Evolutionary conservation across 306 rosid species (phyloP).

Genomic region (Prunus salicina): DNA sequence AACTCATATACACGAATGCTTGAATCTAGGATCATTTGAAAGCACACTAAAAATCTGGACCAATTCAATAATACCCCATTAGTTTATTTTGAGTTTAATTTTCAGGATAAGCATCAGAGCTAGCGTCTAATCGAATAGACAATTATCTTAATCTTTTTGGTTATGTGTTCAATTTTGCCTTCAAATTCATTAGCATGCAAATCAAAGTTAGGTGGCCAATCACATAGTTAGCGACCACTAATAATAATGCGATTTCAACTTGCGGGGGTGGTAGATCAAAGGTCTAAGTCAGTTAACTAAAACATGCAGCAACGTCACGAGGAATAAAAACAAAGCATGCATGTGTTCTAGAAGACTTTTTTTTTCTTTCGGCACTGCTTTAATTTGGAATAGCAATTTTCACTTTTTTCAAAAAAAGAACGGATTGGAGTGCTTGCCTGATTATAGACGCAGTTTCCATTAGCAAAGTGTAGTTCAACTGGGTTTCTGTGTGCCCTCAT

Average conservation of each 20-base stretch:
- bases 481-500: background rate
- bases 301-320: conserved; percentile 1
- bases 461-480: background rate
- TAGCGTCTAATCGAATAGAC: conserved; percentile 7
- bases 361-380: background rate
- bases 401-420: background rate
- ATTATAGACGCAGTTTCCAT: background rate
- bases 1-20: no score
- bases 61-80: no score
- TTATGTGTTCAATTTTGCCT: conserved; percentile 8
- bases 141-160: background rate
- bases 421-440: background rate
- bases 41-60: no score
- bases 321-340: background rate
- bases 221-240: conserved; percentile 48
- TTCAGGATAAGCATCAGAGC: background rate
- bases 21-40: no score
- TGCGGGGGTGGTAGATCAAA: conserved; percentile 27
- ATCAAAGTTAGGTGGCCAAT: conserved; percentile 53
- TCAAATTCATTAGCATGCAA: conserved; percentile 27
- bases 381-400: background rate
- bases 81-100: background rate
- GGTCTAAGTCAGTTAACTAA: conserved; percentile 33
- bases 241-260: conserved; percentile 45
- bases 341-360: background rate